phyloP scores from a whole-genome alignment of 1,284 basidiomycete genomes.

The Ganoderma lingzhi region DNA sequence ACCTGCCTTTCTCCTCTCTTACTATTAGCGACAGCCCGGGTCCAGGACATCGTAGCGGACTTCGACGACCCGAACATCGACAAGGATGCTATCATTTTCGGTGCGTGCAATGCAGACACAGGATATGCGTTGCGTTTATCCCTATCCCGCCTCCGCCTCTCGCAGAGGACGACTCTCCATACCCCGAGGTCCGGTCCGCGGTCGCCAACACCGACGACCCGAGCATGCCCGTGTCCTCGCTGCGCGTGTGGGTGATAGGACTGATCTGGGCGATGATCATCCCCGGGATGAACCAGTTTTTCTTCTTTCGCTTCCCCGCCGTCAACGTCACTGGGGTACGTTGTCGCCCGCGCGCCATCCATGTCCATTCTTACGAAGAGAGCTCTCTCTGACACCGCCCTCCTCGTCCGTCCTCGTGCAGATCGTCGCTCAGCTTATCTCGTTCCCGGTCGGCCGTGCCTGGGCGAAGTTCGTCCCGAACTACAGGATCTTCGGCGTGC shows the following conservation, averaged over 20 bases:
- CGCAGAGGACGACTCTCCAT: constrained; percentile 60
- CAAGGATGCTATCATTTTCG: constrained; percentile 41
- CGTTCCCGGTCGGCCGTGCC: constrained; percentile 68
- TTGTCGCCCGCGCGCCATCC: background rate
- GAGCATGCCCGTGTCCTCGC: constrained; percentile 63
- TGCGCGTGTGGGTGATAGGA: constrained; percentile 67
- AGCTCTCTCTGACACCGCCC: constrained; percentile 13
- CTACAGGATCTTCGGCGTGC: constrained; percentile 46
- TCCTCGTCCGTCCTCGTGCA: constrained; percentile 28
- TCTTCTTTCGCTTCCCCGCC: constrained; percentile 50
- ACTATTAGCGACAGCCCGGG: background rate
- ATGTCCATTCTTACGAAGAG: constrained; percentile 10
- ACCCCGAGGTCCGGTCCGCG: constrained; percentile 71
- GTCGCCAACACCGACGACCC: constrained; percentile 73
- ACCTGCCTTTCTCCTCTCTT: background rate
- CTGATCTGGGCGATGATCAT: constrained; percentile 55
- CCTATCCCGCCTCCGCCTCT: background rate
- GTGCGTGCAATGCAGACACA: constrained; percentile 18
- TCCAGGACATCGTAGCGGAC: constrained; percentile 41
- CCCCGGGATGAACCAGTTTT: constrained; percentile 54
- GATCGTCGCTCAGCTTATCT: constrained; percentile 69
- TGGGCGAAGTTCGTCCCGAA: constrained; percentile 68
- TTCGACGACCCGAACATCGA: constrained; percentile 65
- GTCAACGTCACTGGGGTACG: constrained; percentile 41
- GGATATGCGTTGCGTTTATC: background rate